Conservation (phyloP, 2,329 filamentous ascomycete genomes). For the Talaromyces atroroseus region DNA sequence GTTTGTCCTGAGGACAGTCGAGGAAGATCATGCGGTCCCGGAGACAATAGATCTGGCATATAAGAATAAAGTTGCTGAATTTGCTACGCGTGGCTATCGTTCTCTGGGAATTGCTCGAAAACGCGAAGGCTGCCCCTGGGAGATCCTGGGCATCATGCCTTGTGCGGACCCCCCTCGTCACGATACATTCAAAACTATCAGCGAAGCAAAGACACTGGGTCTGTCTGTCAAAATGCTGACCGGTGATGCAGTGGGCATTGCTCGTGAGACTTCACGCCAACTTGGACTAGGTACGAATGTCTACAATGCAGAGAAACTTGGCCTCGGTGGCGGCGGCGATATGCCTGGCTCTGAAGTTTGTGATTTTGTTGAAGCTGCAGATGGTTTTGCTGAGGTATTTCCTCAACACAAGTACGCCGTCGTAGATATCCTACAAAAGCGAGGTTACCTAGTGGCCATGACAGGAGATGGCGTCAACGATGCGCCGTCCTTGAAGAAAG, state of each 20-base stretch:
- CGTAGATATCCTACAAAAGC: slow-evolving; percentile 87
- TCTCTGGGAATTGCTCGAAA: slow-evolving; percentile 90
- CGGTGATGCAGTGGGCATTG: slow-evolving; percentile 89
- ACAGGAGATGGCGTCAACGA: slow-evolving; percentile 64
- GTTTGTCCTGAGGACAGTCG: slow-evolving; percentile 79
- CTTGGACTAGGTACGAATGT: slow-evolving; percentile 89
- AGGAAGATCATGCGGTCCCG: slow-evolving; percentile 75
- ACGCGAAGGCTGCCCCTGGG: slow-evolving; percentile 74
- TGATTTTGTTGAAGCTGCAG: slow-evolving; percentile 90
- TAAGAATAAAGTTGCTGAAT: slow-evolving; percentile 89
- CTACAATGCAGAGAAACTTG: slow-evolving; percentile 88
- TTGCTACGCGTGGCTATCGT: slow-evolving; percentile 88
- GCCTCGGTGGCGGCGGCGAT: slow-evolving; percentile 82
- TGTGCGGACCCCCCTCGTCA: slow-evolving; percentile 87
- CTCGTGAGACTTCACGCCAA: slow-evolving; percentile 84
- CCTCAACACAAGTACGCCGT: slow-evolving; percentile 94
- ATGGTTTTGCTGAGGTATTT: slow-evolving; percentile 93
- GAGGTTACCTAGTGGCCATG: slow-evolving; percentile 92
- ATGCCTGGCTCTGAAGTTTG: slow-evolving; percentile 93
- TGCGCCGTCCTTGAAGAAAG: slow-evolving; percentile 54
- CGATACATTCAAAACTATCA: slow-evolving; percentile 84
- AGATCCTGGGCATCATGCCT: slow-evolving; percentile 92
- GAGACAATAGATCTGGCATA: slow-evolving; percentile 74
- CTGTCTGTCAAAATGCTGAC: slow-evolving; percentile 95
- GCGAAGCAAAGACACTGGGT: slow-evolving; percentile 81